Evolutionary conservation across 2,329 filamentous ascomycete species (phyloP).

Genomic region (Diaporthe aspalathi): DNA sequence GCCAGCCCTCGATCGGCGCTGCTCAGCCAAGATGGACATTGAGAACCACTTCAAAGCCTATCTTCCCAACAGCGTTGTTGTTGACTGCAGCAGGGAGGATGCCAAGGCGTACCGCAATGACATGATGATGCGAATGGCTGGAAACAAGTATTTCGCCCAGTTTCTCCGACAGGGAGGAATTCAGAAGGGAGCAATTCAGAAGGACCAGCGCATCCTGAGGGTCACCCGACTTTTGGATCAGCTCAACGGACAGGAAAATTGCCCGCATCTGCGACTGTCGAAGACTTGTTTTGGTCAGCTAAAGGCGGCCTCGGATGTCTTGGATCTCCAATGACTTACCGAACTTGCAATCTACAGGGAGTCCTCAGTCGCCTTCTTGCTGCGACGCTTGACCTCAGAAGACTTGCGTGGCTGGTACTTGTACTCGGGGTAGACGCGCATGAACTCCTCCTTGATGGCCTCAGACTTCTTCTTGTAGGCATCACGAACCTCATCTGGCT

Average conservation of each 20-base stretch:
- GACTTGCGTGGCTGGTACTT: slow-evolving; percentile 52
- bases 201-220: slow-evolving; percentile 20
- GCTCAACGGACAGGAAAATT: slow-evolving; percentile 9
- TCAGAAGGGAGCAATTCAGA: too few relatives aligned
- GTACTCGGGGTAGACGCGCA: slow-evolving; percentile 51
- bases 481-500: slow-evolving; percentile 46
- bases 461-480: slow-evolving; percentile 49
- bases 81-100: slow-evolving; percentile 18
- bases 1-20: neutral
- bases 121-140: neutral
- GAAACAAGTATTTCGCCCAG: slow-evolving; percentile 1
- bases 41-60: slow-evolving; percentile 17
- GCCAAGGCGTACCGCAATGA: neutral
- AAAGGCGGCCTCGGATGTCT: too few relatives aligned
- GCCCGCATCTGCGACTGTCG: neutral
- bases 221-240: slow-evolving; percentile 7
- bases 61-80: neutral
- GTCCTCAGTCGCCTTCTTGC: slow-evolving; percentile 1
- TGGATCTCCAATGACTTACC: neutral
- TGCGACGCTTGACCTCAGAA: neutral
- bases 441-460: slow-evolving; percentile 47
- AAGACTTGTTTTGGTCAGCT: neutral
- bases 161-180: neutral
- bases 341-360: neutral
- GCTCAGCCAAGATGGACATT: slow-evolving; percentile 16